Conservation (phyloP, 2,329 filamentous ascomycete species). For the Juglanconis sp. region DNA sequence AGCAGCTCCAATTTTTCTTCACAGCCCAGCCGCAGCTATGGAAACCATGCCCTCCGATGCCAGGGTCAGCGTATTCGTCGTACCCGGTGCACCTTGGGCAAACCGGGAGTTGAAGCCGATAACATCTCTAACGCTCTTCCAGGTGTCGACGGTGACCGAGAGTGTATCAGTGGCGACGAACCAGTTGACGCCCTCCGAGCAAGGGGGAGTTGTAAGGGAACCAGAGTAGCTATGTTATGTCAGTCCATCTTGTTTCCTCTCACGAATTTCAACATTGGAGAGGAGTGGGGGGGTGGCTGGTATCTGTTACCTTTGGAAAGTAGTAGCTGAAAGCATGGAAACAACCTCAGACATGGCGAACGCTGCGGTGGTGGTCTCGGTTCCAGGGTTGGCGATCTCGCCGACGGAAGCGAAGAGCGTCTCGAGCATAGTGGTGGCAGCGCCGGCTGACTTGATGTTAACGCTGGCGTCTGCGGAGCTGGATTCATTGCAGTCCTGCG, state of each 20-base stretch:
- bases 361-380: constrained; percentile 35
- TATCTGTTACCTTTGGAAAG: constrained; percentile 34
- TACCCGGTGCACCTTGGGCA: constrained; percentile 40
- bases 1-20: neutral
- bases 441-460: constrained; percentile 34
- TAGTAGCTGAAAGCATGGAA: constrained; percentile 31
- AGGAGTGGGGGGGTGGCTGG: neutral
- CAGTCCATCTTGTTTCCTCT: neutral
- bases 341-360: constrained; percentile 43
- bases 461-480: constrained; percentile 40
- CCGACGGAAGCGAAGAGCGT: constrained; percentile 41
- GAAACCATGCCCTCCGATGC: constrained; percentile 1
- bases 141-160: constrained; percentile 34
- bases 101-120: constrained; percentile 48
- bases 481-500: constrained; percentile 23
- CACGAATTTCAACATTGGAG: neutral
- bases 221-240: constrained; percentile 36
- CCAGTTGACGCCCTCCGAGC: constrained; percentile 46
- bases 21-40: neutral
- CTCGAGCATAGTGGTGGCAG: constrained; percentile 40
- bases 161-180: constrained; percentile 43
- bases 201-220: constrained; percentile 49
- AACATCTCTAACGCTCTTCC: constrained; percentile 36
- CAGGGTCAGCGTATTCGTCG: constrained; percentile 33
- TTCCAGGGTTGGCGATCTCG: constrained; percentile 41